These are phyloP conservation scores for Spathaspora arborariae DNA, from an alignment of 805 yeast species.

Conservation along the genomic window DNA sequence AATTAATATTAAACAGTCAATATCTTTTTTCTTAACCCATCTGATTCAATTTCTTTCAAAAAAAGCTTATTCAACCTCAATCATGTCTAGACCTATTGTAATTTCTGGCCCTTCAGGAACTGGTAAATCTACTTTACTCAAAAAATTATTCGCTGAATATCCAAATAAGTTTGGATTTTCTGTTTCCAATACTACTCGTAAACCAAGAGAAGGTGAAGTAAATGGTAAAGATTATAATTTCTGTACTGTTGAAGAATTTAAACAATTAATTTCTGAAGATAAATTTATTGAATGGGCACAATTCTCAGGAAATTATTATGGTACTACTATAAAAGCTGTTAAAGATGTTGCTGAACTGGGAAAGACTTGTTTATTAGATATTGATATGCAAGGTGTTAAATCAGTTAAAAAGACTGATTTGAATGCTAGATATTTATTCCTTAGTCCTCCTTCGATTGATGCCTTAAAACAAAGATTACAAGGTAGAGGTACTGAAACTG, in stretches of 20 bases:
- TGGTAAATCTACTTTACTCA: constrained; percentile 92
- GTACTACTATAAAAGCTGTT: constrained; percentile 86
- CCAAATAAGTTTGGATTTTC: constrained; percentile 93
- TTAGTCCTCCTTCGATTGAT: constrained; percentile 91
- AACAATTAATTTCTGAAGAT: constrained; percentile 64
- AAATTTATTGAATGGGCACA: constrained; percentile 97
- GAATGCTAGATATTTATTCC: constrained; percentile 79
- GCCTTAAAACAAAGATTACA: constrained; percentile 68
- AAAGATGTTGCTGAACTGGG: constrained; percentile 62
- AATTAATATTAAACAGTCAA: not conserved
- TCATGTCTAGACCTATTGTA: constrained; percentile 74
- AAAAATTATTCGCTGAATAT: constrained; percentile 83
- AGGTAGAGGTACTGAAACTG: constrained; percentile 93
- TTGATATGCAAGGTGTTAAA: constrained; percentile 99
- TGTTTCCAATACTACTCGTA: constrained; percentile 88
- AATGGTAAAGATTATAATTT: constrained; percentile 91
- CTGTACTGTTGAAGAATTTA: constrained; percentile 73
- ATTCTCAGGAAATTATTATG: constrained; percentile 96
- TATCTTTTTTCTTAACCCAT: not conserved
- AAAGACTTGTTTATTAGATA: constrained; percentile 85
- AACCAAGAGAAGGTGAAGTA: constrained; percentile 87
- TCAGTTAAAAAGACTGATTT: constrained; percentile 79
- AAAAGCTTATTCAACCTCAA: not conserved
- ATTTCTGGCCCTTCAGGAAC: constrained; percentile 96
- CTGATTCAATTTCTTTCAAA: not conserved